A percentile compares a stretch with the other conserved stretches of the same genome.
Conservation (phyloP, 2,329 filamentous ascomycete species). For the Metarhizium anisopliae region DNA sequence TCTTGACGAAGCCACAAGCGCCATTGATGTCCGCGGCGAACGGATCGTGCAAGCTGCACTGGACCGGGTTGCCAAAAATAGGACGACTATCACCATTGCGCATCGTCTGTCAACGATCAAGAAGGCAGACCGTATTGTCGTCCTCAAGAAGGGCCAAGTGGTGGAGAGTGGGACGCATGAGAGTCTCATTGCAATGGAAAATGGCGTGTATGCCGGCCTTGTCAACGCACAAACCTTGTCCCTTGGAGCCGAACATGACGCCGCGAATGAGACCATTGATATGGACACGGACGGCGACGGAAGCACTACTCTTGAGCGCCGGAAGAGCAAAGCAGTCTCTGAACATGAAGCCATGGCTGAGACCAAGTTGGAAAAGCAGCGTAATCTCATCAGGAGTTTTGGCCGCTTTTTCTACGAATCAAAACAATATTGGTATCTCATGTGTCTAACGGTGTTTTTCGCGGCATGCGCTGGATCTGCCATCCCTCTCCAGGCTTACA, state of each 20-base stretch:
- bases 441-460: conserved; percentile 39
- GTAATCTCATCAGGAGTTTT: conserved; percentile 43
- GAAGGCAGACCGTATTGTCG: conserved; percentile 70
- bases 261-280: conserved; percentile 20
- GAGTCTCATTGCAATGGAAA: conserved; percentile 50
- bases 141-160: conserved; percentile 61
- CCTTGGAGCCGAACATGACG: conserved; percentile 37
- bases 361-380: conserved; percentile 20
- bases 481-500: conserved; percentile 42
- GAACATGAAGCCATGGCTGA: conserved; percentile 18
- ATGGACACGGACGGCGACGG: conserved; percentile 35
- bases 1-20: conserved; percentile 69
- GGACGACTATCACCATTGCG: conserved; percentile 67
- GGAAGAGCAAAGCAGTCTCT: conserved; percentile 36
- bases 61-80: conserved; percentile 48
- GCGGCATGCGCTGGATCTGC: conserved; percentile 34
- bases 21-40: conserved; percentile 46
- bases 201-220: conserved; percentile 57
- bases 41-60: conserved; percentile 56
- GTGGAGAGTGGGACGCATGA: conserved; percentile 71
- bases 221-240: conserved; percentile 55
- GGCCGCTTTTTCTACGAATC: conserved; percentile 50
- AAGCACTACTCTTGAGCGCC: conserved; percentile 27
- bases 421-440: conserved; percentile 38
- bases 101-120: conserved; percentile 68